These are phyloP conservation scores for Microstegium vimineum DNA, from an alignment of 176 grass and related monocot species.

Conservation along the genomic window DNA sequence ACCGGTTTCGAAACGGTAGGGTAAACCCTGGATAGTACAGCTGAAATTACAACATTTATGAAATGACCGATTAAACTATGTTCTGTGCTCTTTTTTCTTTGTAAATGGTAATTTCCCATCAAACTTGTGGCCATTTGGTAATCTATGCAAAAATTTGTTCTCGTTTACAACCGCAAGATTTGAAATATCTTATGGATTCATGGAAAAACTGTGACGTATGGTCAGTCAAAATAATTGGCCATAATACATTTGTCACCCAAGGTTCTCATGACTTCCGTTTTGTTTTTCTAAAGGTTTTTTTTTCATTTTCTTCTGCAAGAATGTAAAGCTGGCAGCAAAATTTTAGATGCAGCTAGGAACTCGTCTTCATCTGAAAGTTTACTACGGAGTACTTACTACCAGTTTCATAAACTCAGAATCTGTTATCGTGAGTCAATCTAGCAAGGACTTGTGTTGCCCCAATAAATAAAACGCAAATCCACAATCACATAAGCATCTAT, in stretches of 20 bases:
- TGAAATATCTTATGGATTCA: neutral
- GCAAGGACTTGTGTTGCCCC: neutral
- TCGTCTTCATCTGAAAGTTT: neutral
- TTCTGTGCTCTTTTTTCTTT: neutral
- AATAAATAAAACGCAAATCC: conserved; percentile 4
- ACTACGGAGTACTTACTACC: no score
- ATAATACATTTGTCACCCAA: neutral
- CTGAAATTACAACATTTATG: neutral
- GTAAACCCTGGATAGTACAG: no score
- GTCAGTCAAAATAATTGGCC: neutral
- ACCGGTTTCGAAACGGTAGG: no score
- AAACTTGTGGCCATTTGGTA: neutral
- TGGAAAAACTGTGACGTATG: neutral
- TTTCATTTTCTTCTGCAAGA: no score
- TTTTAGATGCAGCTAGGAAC: no score
- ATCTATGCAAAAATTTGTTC: neutral
- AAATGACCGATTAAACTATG: neutral
- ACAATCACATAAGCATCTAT: neutral
- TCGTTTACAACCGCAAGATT: no score
- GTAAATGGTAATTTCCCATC: neutral
- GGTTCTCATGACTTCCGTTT: neutral
- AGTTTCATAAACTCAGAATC: neutral
- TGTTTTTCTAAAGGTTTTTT: neutral
- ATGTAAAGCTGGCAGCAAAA: no score
- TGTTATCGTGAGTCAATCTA: neutral